Conservation (phyloP, 2,329 filamentous ascomycete genomes). For the Elsinoe australis region DNA sequence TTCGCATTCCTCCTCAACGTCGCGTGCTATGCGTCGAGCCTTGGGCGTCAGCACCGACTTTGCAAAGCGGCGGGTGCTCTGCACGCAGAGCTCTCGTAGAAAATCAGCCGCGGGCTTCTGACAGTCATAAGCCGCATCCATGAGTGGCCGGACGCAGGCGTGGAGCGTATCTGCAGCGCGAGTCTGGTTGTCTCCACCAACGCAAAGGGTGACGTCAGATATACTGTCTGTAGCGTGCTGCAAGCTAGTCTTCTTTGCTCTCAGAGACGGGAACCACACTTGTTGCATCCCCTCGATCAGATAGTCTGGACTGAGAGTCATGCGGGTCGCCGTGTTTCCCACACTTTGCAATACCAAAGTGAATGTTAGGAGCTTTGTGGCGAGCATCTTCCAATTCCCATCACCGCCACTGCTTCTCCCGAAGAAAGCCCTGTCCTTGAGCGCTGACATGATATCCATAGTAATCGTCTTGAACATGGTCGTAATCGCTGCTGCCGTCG, state of each 20-base stretch:
- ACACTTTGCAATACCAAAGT: neutral
- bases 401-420: neutral
- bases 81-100: neutral
- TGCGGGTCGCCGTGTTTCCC: neutral
- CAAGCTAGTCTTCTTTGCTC: neutral
- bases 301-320: neutral
- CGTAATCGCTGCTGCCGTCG: neutral
- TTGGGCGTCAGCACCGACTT: neutral
- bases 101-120: neutral
- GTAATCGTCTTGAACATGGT: neutral
- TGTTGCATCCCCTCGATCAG: neutral
- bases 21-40: slow-evolving; percentile 24
- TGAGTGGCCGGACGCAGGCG: slow-evolving; percentile 5
- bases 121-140: slow-evolving; percentile 10
- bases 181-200: neutral
- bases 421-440: neutral
- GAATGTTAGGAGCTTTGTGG: slow-evolving; percentile 5
- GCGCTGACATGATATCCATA: neutral
- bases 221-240: neutral
- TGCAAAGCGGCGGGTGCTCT: slow-evolving; percentile 1
- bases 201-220: neutral
- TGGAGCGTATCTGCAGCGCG: neutral
- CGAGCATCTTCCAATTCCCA: neutral
- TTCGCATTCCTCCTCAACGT: slow-evolving; percentile 29
- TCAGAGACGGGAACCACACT: slow-evolving; percentile 2